A percentile compares a stretch with the other conserved stretches of the same genome.
phyloP scores from a whole-genome alignment of 108 stramenopile genomes.

The Discostella pseudostelligera region DNA sequence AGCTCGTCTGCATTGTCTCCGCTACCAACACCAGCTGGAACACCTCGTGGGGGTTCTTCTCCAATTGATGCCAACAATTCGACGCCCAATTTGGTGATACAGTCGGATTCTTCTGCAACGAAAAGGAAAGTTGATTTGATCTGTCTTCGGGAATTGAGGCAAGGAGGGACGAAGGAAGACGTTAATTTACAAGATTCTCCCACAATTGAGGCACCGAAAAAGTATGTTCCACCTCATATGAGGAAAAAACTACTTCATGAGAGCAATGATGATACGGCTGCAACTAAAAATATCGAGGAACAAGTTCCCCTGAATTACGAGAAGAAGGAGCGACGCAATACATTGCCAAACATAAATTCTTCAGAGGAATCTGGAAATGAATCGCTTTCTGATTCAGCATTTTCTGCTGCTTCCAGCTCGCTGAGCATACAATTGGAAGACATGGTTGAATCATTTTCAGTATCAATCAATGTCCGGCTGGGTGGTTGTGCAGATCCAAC shows the following conservation, averaged over 20 bases:
- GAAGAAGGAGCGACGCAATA: constrained; percentile 2
- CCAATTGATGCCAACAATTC: constrained; percentile 12
- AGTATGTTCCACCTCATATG: constrained; percentile 56
- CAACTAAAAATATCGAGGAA: constrained; percentile 2
- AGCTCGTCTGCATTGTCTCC: constrained; percentile 7
- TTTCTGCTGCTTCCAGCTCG: constrained; percentile 20
- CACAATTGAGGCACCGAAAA: constrained; percentile 15
- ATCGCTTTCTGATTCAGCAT: constrained; percentile 25
- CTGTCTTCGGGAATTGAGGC: constrained; percentile 6
- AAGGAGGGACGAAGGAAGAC: background rate
- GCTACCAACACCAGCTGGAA: constrained; percentile 19
- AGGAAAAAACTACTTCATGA: constrained; percentile 33
- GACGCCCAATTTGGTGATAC: background rate
- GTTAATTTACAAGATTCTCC: background rate
- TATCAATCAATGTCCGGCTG: constrained; percentile 30
- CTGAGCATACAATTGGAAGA: constrained; percentile 38
- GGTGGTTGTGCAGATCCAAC: constrained; percentile 85
- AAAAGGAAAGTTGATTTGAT: constrained; percentile 11
- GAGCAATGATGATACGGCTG: background rate
- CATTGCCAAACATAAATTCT: background rate
- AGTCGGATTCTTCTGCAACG: constrained; percentile 3
- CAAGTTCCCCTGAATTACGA: constrained; percentile 18
- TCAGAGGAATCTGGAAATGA: constrained; percentile 13
- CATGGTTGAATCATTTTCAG: background rate
- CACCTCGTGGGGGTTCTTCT: constrained; percentile 41